Percentiles rank a stretch among this genome's conserved stretches.
Conservation (phyloP, 2,329 filamentous ascomycete genomes). For the Fusarium nelsonii region DNA sequence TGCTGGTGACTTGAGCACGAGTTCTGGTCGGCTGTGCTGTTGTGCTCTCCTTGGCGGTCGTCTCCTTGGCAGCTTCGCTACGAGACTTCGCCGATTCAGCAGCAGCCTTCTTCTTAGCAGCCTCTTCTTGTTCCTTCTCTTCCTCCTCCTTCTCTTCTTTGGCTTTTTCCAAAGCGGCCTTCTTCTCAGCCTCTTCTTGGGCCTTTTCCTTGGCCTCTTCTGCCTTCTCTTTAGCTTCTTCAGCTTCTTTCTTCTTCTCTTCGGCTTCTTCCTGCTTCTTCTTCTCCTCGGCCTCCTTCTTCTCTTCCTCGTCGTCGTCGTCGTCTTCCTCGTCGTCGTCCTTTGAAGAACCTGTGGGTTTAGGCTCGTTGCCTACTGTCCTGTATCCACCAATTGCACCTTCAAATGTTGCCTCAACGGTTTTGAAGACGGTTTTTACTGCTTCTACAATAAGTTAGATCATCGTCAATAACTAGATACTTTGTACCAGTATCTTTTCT, state of each 20-base stretch:
- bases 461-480: background rate
- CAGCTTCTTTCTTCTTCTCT: constrained; percentile 29
- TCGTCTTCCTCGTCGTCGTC: constrained; percentile 14
- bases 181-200: constrained; percentile 31
- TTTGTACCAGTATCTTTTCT: background rate
- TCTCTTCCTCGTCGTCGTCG: constrained; percentile 18
- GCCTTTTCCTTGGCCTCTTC: constrained; percentile 39
- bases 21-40: constrained; percentile 40
- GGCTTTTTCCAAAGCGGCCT: constrained; percentile 25
- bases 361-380: constrained; percentile 48
- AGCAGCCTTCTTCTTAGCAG: constrained; percentile 28
- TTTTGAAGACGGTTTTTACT: constrained; percentile 57
- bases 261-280: constrained; percentile 37
- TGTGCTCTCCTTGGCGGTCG: constrained; percentile 20
- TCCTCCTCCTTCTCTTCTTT: constrained; percentile 31
- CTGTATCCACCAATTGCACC: constrained; percentile 60
- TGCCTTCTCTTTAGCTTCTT: constrained; percentile 37
- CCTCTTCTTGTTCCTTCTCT: constrained; percentile 35
- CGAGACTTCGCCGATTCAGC: constrained; percentile 29
- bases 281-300: constrained; percentile 27
- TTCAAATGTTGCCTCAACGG: constrained; percentile 56
- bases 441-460: constrained; percentile 46
- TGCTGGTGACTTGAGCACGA: constrained; percentile 29
- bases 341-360: constrained; percentile 31
- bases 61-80: constrained; percentile 24